phyloP scores from a whole-genome alignment of 1,139 yeast species.

The Sporopachydermia cereana region DNA sequence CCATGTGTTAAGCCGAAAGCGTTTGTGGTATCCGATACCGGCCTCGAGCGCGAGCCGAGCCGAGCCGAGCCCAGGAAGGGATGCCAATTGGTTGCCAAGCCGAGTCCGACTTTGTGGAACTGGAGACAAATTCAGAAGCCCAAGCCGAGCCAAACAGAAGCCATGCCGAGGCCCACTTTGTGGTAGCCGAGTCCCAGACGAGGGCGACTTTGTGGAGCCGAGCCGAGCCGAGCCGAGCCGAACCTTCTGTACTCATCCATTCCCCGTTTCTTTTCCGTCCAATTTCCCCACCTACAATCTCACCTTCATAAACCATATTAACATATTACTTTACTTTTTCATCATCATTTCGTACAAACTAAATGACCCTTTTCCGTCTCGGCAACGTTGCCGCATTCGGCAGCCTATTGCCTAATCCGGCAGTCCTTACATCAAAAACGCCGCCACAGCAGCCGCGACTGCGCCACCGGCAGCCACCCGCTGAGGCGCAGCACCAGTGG shows the following conservation, averaged over 20 bases:
- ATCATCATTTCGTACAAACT: not conserved
- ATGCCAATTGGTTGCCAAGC: no score
- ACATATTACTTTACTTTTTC: not conserved
- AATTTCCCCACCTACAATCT: not conserved
- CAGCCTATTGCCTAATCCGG: not conserved
- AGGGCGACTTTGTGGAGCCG: no score
- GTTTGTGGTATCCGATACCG: no score
- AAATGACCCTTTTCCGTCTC: not conserved
- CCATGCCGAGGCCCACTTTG: no score
- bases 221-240: no score
- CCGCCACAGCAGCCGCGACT: conserved; percentile 9
- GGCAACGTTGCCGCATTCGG: not conserved
- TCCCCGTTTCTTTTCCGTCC: not conserved
- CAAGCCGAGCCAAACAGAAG: no score
- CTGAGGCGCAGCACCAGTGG: not conserved
- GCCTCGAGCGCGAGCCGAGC: no score
- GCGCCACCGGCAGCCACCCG: conserved; percentile 10
- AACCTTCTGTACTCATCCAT: not conserved
- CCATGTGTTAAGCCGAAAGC: no score
- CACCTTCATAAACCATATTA: not conserved
- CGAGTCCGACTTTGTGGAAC: no score
- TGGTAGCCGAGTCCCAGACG: no score
- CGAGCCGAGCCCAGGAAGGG: no score
- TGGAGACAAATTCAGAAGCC: no score
- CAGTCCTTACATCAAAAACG: not conserved